Evolutionary conservation across 208 protist genomes (phyloP), one percentile per base, ranked within the genome.

Genomic region (Sergeia podlipaevii): DNA sequence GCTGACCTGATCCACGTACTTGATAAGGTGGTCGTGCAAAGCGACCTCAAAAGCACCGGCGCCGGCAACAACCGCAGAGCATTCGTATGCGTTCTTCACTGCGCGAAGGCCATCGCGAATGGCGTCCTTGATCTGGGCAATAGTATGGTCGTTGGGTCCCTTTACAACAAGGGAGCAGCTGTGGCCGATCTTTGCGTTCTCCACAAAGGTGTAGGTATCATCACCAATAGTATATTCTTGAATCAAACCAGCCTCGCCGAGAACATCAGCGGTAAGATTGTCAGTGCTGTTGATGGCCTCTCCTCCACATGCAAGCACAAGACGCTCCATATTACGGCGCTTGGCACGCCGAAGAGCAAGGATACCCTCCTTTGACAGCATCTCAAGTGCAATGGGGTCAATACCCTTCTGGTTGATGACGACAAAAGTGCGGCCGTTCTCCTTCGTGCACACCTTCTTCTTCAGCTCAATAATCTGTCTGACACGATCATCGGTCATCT

Each of bases 341-440:
- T 99, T 99, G 8, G 97, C 98, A 41, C 99, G 85, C 33, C 99
- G 92, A 5, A 99, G 81, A 18, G 92, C 99, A 11, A 99, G 70
- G 65, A 99, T 99, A 47, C 96, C 92, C 50, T 98, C 98, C 64
- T 99, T 98, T 8, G 98, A 93, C 18, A 99, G 83, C 93, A 99
- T 98, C 58, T 99, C 97, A 7, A 99, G 87, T n/a, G 98, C 97
- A 48, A 99, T 89, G 17, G 97, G 98, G 84, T 99, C 99, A 70
- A 99, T 99, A 55, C 99, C 99, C 77, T 99, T 99, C 79, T 99
- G 98, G 76, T 99, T 99, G 60, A 99, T 98, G 29, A 99, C 85
- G 20, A 99, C 91, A 76, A 99, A 99, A 8, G 75, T 69, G 43
- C 97, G 94, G 33, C 95, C 86, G 55, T 94, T 91, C 17, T 91